phyloP scores from a whole-genome alignment of 1,139 yeast species.

The Hansenula sp. region DNA sequence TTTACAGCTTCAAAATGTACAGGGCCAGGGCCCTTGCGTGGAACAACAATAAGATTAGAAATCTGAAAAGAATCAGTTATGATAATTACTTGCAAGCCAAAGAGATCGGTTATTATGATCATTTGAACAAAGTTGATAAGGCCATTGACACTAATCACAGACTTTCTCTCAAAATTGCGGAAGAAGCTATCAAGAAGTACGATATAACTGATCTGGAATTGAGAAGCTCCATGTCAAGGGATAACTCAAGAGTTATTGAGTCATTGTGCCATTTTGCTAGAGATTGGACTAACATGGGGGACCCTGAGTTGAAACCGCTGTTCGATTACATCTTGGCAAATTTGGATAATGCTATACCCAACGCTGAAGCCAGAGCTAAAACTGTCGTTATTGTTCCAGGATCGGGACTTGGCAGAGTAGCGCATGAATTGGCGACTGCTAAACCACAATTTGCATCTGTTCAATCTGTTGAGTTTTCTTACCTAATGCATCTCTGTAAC shows the following conservation, averaged over 20 bases:
- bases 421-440: constrained; percentile 52
- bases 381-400: constrained; percentile 71
- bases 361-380: constrained; percentile 19
- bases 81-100: constrained; percentile 52
- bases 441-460: constrained; percentile 39
- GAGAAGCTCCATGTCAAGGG: constrained; percentile 29
- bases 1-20: constrained; percentile 48
- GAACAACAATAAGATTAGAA: constrained; percentile 42
- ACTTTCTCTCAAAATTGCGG: constrained; percentile 42
- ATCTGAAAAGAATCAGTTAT: constrained; percentile 48
- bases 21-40: constrained; percentile 34
- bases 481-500: constrained; percentile 65
- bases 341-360: constrained; percentile 30
- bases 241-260: constrained; percentile 61
- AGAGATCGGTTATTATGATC: constrained; percentile 51
- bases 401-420: constrained; percentile 70
- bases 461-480: constrained; percentile 69
- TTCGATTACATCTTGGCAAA: constrained; percentile 40
- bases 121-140: constrained; percentile 43
- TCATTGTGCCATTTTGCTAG: constrained; percentile 68
- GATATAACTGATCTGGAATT: constrained; percentile 41
- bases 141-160: constrained; percentile 42
- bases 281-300: constrained; percentile 59
- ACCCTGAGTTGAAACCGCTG: constrained; percentile 48
- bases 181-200: constrained; percentile 35